Evolutionary conservation across 2,329 filamentous ascomycete species (phyloP).

Genomic region (Trichoderma citrinoviride): DNA sequence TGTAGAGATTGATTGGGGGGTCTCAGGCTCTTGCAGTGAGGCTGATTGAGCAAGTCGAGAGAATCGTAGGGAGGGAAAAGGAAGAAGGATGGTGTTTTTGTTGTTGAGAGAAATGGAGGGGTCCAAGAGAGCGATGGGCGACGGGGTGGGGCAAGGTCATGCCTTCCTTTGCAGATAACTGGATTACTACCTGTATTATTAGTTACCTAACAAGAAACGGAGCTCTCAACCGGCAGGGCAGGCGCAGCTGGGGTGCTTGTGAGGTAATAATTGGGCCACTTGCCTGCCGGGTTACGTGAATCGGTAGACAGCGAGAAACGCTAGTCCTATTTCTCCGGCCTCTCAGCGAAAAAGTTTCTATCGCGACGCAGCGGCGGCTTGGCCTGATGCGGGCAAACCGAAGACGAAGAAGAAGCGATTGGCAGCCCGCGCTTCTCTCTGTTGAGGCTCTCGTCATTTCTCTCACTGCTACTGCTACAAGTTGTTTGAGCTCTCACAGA

Average conservation of each 20-base stretch:
- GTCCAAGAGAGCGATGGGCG: background rate
- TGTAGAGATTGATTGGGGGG: conserved; percentile 16
- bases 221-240: background rate
- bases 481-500: background rate
- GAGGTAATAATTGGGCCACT: conserved; percentile 18
- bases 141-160: conserved; percentile 14
- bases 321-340: conserved; percentile 17
- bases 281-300: conserved; percentile 6
- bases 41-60: background rate
- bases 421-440: background rate
- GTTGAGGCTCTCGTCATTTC: conserved; percentile 13
- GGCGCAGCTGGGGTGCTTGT: conserved; percentile 11
- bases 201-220: conserved; percentile 11
- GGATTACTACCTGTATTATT: background rate
- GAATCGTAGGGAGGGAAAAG: conserved; percentile 1
- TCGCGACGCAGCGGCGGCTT: background rate
- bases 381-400: conserved; percentile 4
- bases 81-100: conserved; percentile 16
- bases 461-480: background rate
- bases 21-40: conserved; percentile 13
- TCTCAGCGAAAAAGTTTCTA: conserved; percentile 2
- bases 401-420: background rate
- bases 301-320: conserved; percentile 16
- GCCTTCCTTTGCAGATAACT: background rate
- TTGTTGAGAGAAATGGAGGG: conserved; percentile 20